Evolutionary conservation across 495 filamentous ascomycete genomes (phyloP), one percentile per base, ranked within the genome.

Genomic region (Cryomyces antarcticus): DNA sequence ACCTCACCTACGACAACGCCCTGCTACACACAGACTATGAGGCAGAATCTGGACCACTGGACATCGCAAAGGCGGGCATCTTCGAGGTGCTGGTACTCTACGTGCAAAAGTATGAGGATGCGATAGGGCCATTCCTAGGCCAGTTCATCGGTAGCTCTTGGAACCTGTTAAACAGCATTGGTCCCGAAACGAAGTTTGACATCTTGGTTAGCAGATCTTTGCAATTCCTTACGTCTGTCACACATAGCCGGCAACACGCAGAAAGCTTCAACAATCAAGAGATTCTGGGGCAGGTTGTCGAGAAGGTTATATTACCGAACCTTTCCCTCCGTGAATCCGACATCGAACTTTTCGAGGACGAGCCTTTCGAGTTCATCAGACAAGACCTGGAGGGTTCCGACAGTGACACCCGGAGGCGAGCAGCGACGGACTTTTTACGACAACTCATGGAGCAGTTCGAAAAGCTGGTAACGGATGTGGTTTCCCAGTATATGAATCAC

Each of bases 351-450:
- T 94, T 96, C 50, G 92, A 96, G 56, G 92, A 99, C 52, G 92
- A 99, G 57, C 92, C 92, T 3, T 95, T 99, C 56, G 92, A 99
- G 57, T 99, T 93, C 60, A 96, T 96, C 53, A 70, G 92, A 41
- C 75, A 85, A 47, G 88, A 99, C 57, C 69, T 99, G 11, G 92
- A 99, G 59, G 92, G 92, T 17, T 93, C 87, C 1, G 92, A 96
- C 55, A 85, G 78, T 41, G 92, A 96, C 49, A 96, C 92, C 4
- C 67, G 92, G 49, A 71, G 92, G 45, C 70, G 88, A 52, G 84
- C 87, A 39, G 84, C 92, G 3, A 96, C 88, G 3, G 87, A 95
- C 58, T 96, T 99, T 62, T 61, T 96, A 38, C 71, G 82, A 38
- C 76, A 81, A 47, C 69, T 99, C 38, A 77, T 93, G 43, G 77